Evolutionary conservation across 2,329 filamentous ascomycete genomes (phyloP).

Genomic region (Talaromyces piceae): DNA sequence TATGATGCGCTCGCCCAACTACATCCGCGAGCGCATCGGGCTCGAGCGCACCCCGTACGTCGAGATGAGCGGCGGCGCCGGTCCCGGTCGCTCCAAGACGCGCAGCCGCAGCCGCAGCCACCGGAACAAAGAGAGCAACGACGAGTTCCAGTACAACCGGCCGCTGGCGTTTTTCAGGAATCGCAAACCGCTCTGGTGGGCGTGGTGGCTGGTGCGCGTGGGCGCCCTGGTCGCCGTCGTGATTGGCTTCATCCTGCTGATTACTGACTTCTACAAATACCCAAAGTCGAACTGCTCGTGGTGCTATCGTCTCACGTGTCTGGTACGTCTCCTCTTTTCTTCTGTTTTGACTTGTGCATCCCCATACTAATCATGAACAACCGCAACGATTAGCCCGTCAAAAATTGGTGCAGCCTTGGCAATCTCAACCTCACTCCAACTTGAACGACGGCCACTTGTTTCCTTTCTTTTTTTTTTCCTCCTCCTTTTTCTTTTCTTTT

Average conservation of each 20-base stretch:
- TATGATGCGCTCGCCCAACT: conserved; percentile 79
- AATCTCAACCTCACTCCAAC: conserved; percentile 19
- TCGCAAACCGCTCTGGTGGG: conserved; percentile 92
- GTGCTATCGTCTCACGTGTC: conserved; percentile 92
- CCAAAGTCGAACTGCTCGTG: conserved; percentile 65
- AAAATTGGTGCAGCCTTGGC: conserved; percentile 38
- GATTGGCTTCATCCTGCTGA: conserved; percentile 74
- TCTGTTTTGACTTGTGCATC: not conserved
- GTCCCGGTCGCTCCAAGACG: conserved; percentile 19
- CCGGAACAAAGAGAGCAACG: conserved; percentile 30
- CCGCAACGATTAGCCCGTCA: too few relatives aligned
- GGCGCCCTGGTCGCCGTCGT: conserved; percentile 72
- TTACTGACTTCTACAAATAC: conserved; percentile 86
- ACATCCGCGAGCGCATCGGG: conserved; percentile 66
- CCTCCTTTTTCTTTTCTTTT: not conserved
- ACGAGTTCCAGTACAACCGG: conserved; percentile 37
- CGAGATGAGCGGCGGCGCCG: conserved; percentile 51
- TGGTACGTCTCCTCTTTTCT: conserved; percentile 55
- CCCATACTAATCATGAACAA: not conserved
- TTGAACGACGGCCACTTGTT: not conserved
- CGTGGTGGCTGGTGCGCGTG: conserved; percentile 83
- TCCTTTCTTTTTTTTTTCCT: not conserved
- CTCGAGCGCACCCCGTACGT: conserved; percentile 63
- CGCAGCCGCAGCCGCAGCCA: not conserved
- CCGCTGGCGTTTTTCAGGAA: conserved; percentile 77